Evolutionary conservation across 441 rosid species (phyloP).

Genomic region (Arabidopsis hybrid): DNA sequence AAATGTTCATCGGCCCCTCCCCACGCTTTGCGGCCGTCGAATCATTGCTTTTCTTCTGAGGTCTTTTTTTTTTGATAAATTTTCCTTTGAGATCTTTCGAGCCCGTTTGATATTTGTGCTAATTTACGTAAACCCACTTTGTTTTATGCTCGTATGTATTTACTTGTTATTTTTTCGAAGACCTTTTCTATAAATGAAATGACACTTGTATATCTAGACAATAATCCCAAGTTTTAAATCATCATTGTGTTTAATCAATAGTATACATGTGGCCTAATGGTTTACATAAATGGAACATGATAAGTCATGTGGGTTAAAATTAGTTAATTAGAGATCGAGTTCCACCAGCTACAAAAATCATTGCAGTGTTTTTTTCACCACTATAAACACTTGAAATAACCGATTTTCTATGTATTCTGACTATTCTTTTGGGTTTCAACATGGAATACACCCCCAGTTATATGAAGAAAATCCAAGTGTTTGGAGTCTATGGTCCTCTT

Average conservation of each 20-base stretch:
- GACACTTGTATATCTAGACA: background rate
- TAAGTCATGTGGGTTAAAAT: background rate
- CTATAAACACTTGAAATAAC: background rate
- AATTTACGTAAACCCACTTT: background rate
- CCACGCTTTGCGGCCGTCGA: constrained; percentile 47
- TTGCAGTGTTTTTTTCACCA: background rate
- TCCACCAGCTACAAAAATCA: background rate
- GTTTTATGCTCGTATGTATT: background rate
- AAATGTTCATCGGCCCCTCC: constrained; percentile 35
- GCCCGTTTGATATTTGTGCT: constrained; percentile 22
- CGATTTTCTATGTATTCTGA: too few species aligned
- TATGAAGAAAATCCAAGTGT: too few species aligned
- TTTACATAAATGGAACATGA: background rate
- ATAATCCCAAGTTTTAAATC: background rate
- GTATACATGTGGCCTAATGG: background rate
- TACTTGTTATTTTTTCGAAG: background rate
- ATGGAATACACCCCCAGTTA: background rate
- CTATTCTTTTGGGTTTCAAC: background rate
- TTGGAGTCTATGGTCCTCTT: too few species aligned
- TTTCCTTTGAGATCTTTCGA: constrained; percentile 2
- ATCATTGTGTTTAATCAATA: background rate
- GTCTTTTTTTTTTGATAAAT: background rate
- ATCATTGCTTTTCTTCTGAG: constrained; percentile 35
- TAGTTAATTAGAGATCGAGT: background rate
- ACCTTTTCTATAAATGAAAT: background rate